Conservation (phyloP, 2,329 filamentous ascomycete genomes). For the Talaromyces rugulosus region DNA sequence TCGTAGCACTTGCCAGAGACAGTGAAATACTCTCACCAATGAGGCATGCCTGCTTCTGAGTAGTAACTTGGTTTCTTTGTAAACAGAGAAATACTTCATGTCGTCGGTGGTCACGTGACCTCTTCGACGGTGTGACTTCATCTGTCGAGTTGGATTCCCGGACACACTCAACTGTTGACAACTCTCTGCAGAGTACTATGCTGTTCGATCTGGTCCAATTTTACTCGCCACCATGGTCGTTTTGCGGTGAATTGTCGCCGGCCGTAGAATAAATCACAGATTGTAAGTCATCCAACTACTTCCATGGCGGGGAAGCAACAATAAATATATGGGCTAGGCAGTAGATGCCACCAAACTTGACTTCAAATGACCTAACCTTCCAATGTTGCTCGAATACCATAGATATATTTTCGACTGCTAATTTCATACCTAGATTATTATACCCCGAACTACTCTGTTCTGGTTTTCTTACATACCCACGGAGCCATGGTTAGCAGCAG, state of each 20-base stretch:
- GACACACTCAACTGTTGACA: background rate
- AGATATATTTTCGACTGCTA: background rate
- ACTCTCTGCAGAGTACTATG: background rate
- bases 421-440: background rate
- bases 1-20: background rate
- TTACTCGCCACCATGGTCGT: background rate
- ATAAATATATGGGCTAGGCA: background rate
- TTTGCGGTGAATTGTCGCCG: background rate
- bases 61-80: background rate
- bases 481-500: conserved; percentile 14
- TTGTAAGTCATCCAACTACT: background rate
- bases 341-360: background rate
- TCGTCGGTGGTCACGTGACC: background rate
- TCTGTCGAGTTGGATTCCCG: background rate
- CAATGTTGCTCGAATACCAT: background rate
- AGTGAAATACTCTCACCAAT: background rate
- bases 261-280: background rate
- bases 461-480: background rate
- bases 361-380: background rate
- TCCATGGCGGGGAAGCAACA: background rate
- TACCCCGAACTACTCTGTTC: background rate
- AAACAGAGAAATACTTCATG: background rate
- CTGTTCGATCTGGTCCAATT: background rate
- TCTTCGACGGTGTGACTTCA: background rate
- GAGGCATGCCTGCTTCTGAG: background rate